These are phyloP conservation scores for Vitis hybrid DNA, from an alignment of 177 flowering plant species.

Conservation along the genomic window DNA sequence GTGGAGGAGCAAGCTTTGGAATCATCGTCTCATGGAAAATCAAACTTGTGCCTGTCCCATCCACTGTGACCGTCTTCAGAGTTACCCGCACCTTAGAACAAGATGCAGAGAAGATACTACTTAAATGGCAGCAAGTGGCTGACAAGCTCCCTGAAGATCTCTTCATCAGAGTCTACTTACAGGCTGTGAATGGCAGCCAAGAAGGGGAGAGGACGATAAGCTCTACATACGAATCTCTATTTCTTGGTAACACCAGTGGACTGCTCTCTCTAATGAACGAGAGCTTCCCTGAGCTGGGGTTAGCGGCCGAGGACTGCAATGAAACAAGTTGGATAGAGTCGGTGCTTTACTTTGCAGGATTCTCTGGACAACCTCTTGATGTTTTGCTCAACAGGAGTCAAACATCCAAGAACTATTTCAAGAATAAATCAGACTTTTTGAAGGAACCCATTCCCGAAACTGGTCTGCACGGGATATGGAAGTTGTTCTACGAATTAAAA, in stretches of 20 bases:
- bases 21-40: constrained; percentile 2
- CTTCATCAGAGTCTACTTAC: background rate
- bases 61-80: background rate
- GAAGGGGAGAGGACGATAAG: background rate
- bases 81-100: background rate
- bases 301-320: background rate
- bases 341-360: background rate
- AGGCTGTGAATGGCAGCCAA: background rate
- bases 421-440: constrained; percentile 2
- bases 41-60: background rate
- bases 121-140: background rate
- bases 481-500: background rate
- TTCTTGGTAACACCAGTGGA: background rate
- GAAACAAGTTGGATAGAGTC: constrained; percentile 8
- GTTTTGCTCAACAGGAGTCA: constrained; percentile 1
- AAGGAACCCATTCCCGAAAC: background rate
- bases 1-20: constrained; percentile 7
- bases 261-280: background rate
- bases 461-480: background rate
- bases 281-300: constrained; percentile 1
- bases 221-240: background rate
- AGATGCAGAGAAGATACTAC: background rate
- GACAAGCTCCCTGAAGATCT: background rate
- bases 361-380: background rate
- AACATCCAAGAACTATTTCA: background rate